phyloP scores from a whole-genome alignment of 495 filamentous ascomycete genomes.

The Amorphotheca resinae region DNA sequence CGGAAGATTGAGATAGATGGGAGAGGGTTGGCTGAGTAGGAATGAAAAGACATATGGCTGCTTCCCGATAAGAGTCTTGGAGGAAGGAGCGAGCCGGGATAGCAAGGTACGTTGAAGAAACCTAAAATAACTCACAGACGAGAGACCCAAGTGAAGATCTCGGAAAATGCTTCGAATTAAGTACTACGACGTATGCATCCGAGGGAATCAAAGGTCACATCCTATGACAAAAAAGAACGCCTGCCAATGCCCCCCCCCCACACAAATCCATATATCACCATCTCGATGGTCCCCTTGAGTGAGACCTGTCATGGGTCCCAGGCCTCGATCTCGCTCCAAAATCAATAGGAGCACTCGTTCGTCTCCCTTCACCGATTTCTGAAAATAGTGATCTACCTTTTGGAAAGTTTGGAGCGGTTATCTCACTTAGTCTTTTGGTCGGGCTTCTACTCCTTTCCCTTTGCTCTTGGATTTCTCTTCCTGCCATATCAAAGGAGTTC shows the following conservation, averaged over 20 bases:
- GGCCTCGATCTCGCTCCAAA: slow-evolving; percentile 9
- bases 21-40: not conserved
- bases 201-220: slow-evolving; percentile 1
- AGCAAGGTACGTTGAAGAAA: not conserved
- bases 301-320: slow-evolving; percentile 8
- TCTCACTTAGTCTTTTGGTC: slow-evolving; percentile 14
- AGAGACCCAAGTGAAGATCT: not conserved
- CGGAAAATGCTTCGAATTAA: slow-evolving; percentile 7
- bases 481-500: slow-evolving; percentile 42
- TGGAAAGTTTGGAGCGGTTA: not conserved
- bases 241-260: not conserved
- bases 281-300: slow-evolving; percentile 14
- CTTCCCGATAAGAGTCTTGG: not conserved
- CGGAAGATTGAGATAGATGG: not conserved
- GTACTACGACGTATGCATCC: slow-evolving; percentile 2
- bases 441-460: slow-evolving; percentile 19
- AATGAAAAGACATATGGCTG: no score
- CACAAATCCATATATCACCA: slow-evolving; percentile 5
- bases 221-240: no score
- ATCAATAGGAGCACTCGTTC: slow-evolving; percentile 13
- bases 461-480: slow-evolving; percentile 26
- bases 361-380: slow-evolving; percentile 5
- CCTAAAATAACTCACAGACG: slow-evolving; percentile 1
- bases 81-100: slow-evolving; percentile 6
- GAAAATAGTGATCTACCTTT: not conserved